These are phyloP conservation scores for Phoenix dactylifera DNA, from an alignment of 176 grass and related monocot genomes.

Conservation along the genomic window DNA sequence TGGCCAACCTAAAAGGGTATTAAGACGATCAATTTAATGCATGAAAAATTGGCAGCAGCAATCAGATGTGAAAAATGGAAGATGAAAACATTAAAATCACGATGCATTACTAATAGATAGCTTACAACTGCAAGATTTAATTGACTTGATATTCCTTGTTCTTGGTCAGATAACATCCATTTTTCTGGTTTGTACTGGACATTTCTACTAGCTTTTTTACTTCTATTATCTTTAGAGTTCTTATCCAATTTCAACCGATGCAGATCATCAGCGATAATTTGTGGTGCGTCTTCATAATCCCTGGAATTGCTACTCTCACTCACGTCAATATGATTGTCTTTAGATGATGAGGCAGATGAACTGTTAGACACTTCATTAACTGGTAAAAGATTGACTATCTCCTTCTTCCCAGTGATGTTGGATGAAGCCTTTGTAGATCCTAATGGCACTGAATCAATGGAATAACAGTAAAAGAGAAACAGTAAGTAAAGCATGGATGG, in stretches of 20 bases:
- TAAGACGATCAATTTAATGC: not conserved
- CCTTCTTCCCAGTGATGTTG: conserved; percentile 21
- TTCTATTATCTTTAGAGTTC: conserved; percentile 24
- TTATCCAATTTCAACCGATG: conserved; percentile 53
- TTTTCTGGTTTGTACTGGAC: conserved; percentile 67
- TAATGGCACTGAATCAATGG: conserved; percentile 23
- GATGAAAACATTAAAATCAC: not conserved
- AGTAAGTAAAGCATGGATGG: not conserved
- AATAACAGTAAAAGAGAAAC: conserved; percentile 17
- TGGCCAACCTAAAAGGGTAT: conserved; percentile 62
- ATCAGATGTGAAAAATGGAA: not conserved
- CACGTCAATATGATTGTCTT: conserved; percentile 9
- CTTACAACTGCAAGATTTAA: conserved; percentile 91
- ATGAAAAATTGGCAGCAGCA: too few species aligned
- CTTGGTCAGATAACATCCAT: conserved; percentile 59
- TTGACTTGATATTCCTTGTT: conserved; percentile 34
- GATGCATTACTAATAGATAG: not conserved
- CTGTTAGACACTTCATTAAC: conserved; percentile 16
- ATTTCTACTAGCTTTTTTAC: conserved; percentile 33
- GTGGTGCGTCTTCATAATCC: conserved; percentile 18
- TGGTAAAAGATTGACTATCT: conserved; percentile 12
- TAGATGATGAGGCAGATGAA: conserved; percentile 10
- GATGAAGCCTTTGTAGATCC: conserved; percentile 18
- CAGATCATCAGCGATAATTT: conserved; percentile 35
- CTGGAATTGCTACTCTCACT: conserved; percentile 18